Percentiles rank a stretch among this genome's conserved stretches.
Evolutionary conservation across 768 basidiomycete species (phyloP).

Genomic region (Nidula microcarpa): DNA sequence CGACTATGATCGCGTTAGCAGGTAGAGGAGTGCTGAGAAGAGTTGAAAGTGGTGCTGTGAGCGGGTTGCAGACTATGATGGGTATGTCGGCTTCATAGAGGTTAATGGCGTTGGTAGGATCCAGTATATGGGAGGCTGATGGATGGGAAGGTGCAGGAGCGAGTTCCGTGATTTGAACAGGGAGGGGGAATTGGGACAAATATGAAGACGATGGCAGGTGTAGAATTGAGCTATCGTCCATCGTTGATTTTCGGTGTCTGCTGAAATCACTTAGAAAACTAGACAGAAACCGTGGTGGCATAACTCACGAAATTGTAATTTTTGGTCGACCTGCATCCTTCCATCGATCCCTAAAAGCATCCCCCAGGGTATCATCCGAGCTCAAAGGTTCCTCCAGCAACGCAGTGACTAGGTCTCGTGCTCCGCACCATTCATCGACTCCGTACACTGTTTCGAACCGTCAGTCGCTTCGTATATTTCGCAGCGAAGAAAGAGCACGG

Average conservation of each 20-base stretch:
- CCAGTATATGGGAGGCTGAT: constrained; percentile 8
- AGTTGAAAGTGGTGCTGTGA: constrained; percentile 43
- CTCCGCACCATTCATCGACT: constrained; percentile 48
- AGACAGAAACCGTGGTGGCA: neutral
- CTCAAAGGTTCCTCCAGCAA: constrained; percentile 69
- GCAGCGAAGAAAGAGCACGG: constrained; percentile 15
- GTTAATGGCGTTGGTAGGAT: constrained; percentile 7
- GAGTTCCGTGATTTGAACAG: constrained; percentile 46
- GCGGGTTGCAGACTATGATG: constrained; percentile 61
- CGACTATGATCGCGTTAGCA: constrained; percentile 42
- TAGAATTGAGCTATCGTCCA: constrained; percentile 13
- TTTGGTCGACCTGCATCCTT: constrained; percentile 15
- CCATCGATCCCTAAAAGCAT: constrained; percentile 50
- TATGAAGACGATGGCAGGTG: constrained; percentile 41
- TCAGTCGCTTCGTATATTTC: neutral
- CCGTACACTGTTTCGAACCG: constrained; percentile 47
- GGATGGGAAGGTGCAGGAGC: constrained; percentile 10
- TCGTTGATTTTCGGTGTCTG: no score
- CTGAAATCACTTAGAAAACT: constrained; percentile 11
- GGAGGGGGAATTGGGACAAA: constrained; percentile 51
- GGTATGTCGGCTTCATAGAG: constrained; percentile 55
- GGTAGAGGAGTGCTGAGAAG: constrained; percentile 29
- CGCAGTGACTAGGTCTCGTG: constrained; percentile 62
- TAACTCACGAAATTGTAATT: constrained; percentile 35
- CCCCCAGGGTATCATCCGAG: constrained; percentile 42